Percentiles rank a stretch among this genome's conserved stretches.
Evolutionary conservation across 169 alveolate genomes (phyloP).

Genomic region (Hammondia hammondi): DNA sequence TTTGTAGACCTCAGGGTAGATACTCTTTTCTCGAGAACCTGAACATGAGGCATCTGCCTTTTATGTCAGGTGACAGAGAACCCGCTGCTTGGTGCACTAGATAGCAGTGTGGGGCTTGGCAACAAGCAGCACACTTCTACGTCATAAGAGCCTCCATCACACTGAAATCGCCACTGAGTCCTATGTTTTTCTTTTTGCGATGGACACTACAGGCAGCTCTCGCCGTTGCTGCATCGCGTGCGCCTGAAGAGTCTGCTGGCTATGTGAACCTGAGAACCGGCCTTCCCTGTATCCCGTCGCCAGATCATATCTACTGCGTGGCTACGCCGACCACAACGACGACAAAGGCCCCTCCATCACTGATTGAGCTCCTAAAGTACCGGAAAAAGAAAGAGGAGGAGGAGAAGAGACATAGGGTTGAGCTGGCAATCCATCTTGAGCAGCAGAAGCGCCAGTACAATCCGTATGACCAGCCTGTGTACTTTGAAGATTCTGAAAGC

Average conservation of each 20-base stretch:
- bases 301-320: conserved; percentile 29
- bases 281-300: conserved; percentile 24
- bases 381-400: not conserved
- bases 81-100: too few relatives aligned
- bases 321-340: conserved; percentile 7
- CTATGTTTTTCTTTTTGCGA: not conserved
- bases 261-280: conserved; percentile 23
- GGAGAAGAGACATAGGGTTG: not conserved
- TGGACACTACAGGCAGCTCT: not conserved
- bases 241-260: conserved; percentile 13
- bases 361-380: conserved; percentile 1
- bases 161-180: not conserved
- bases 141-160: not conserved
- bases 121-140: too few relatives aligned
- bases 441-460: not conserved
- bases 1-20: too few relatives aligned
- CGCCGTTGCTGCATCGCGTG: conserved; percentile 16
- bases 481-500: not conserved
- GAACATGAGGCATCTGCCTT: too few relatives aligned
- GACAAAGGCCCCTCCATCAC: conserved; percentile 10
- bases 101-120: too few relatives aligned
- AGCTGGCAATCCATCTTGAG: not conserved
- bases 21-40: too few relatives aligned
- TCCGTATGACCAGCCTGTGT: conserved; percentile 40
- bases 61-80: too few relatives aligned